Base-by-base conservation (phyloP, 2,329 filamentous ascomycete species). In the Aspergillus nomiae region DNA sequence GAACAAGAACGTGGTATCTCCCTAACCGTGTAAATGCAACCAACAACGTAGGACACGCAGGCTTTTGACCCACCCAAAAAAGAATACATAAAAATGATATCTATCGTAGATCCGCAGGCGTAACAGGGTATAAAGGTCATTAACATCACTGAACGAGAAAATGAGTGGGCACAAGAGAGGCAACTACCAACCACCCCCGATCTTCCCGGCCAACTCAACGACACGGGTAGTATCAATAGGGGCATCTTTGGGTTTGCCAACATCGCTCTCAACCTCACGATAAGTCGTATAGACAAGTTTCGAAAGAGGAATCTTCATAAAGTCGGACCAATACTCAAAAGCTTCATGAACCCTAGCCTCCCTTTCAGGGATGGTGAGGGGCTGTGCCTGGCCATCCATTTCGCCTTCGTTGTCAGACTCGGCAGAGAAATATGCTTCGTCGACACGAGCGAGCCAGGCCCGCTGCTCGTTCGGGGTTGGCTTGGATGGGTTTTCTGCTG, bases 201-300 rank as follows among this genome's bases (percentile, higher is more conserved):
- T 91, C 78, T 93, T 95, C 61, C 92, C 90, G 54, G 94, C 94
- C 73, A 99, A 84, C 73, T 95, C 92, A 63, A 93, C 90, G 46
- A 97, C 94, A 63, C 89, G 87, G 73, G 96, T 91, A 50, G 91
- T 90, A 74, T 93, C 90, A 63, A 84, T 84, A 82, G 77, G 83
- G 19, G 75, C 70, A 8, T 66, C 71, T 67, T 84, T 82, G 67
- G 86, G 84, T 81, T 95, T 96, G 57, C 95, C 95, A 50, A 99
- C 92, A 76, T 98, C 92, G 80, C 94, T 97, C 71, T 97, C 89
- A 26, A 99, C 94, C 78, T 94, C 90, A 66, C 95, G 88, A 81
- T 92, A 99, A 58, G 88, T 96, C 62, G 95, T 99, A 77, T 90
- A 92, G 62, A 89, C 87, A 73, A 99, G 81, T 74, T 85, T 92